Evolutionary conservation across 2,329 filamentous ascomycete genomes (phyloP), one percentile per base, ranked within the genome.

Genomic region (Botrytis paeoniae): DNA sequence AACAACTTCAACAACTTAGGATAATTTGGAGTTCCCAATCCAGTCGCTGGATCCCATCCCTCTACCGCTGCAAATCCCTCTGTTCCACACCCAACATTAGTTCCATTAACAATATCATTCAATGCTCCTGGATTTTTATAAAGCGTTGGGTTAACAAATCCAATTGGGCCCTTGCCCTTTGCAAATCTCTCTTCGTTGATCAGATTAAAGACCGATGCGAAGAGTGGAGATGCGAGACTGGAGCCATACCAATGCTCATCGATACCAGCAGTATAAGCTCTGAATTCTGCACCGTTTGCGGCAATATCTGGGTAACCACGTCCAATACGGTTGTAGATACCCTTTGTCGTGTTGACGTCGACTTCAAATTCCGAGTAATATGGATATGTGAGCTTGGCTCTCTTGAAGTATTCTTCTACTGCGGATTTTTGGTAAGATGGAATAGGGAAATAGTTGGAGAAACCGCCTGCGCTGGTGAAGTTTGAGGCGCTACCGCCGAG

Each of bases 301-400:
- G 85, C 83, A 41, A 89, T 82, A 78, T 89, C 87, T 1, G 87
- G 87, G 78, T 86, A 88, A 0, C 81, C 87, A 51, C 87, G 84
- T 1, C 87, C 87, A 14, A 80, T 79, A 29, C 82, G 79, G 79
- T 85, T 84, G 64, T 85, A 86, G 74, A 88, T 77, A 29, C 82
- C 83, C 1, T 80, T 73, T 75, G 90, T 85, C 16, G 85, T 83
- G 72, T 80, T 77, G 78, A 83, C 78, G 4, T 86, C 76, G 39
- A 78, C 77, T 37, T 80, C 76, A 2, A 77, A 32, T 43, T 74
- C 77, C 0, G 76, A 75, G 71, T 79, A 79, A 60, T 77, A 77
- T 59, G 76, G 77, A 41, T 78, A 78, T 1, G 69, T 69, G 9
- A 74, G 71, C 16, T 76, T 71, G 8, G 74, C 70, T 3, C 51